phyloP scores from a whole-genome alignment of 176 grass and related monocot species.

The Chloris gayana region DNA sequence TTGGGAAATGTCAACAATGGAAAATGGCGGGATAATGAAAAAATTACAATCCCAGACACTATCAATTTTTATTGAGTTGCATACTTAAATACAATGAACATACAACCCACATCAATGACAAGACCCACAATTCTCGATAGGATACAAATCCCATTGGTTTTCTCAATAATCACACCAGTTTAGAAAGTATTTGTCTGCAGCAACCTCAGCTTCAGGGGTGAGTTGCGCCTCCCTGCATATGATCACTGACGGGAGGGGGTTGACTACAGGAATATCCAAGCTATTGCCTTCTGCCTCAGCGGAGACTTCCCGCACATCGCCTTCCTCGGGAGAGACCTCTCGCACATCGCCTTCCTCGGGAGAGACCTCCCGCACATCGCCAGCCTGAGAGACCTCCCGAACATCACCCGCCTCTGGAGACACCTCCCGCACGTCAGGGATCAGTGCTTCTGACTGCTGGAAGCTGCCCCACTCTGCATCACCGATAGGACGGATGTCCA shows the following conservation, averaged over 20 bases:
- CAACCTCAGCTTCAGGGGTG: slow-evolving; percentile 48
- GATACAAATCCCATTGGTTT: slow-evolving; percentile 36
- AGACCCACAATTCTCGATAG: slow-evolving; percentile 32
- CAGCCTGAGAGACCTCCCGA: slow-evolving; percentile 50
- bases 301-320: slow-evolving; percentile 85
- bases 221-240: slow-evolving; percentile 51
- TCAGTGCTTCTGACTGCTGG: slow-evolving; percentile 60
- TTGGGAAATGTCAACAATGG: background rate
- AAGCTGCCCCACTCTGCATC: slow-evolving; percentile 62
- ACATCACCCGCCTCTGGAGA: slow-evolving; percentile 70
- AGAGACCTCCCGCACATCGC: slow-evolving; percentile 82
- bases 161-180: slow-evolving; percentile 45
- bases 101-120: slow-evolving; percentile 37
- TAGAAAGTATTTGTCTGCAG: slow-evolving; percentile 5
- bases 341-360: slow-evolving; percentile 66
- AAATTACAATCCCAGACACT: slow-evolving; percentile 45
- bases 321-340: slow-evolving; percentile 44
- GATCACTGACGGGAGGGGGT: slow-evolving; percentile 53
- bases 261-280: slow-evolving; percentile 85
- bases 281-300: slow-evolving; percentile 51
- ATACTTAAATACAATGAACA: slow-evolving; percentile 55
- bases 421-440: slow-evolving; percentile 85
- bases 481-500: slow-evolving; percentile 70
- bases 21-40: background rate
- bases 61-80: slow-evolving; percentile 37